Conservation (phyloP, 208 protist genomes). For the Leishmania mexicana region DNA sequence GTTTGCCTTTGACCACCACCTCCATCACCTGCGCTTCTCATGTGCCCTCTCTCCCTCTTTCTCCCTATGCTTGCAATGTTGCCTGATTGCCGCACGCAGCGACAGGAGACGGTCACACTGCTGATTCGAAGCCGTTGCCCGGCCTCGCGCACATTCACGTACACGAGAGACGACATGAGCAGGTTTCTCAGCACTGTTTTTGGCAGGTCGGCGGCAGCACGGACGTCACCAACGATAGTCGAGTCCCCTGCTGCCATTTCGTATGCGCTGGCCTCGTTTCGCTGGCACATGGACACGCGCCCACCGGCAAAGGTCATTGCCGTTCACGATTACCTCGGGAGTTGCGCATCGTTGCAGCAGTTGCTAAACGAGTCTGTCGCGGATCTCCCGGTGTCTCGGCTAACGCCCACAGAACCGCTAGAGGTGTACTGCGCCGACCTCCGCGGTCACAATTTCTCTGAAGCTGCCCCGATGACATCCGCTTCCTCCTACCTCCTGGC, state of each 20-base stretch:
- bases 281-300: slow-evolving; percentile 83
- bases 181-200: slow-evolving; percentile 34
- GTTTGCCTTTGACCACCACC: not conserved
- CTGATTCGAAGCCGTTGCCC: not conserved
- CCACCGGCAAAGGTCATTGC: slow-evolving; percentile 64
- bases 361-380: slow-evolving; percentile 49
- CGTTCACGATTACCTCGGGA: slow-evolving; percentile 79
- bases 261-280: slow-evolving; percentile 69
- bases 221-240: slow-evolving; percentile 13
- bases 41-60: not conserved
- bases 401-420: slow-evolving; percentile 59
- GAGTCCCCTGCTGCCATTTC: slow-evolving; percentile 38
- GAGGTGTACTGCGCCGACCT: slow-evolving; percentile 85
- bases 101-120: not conserved
- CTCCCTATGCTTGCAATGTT: not conserved
- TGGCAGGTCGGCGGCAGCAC: slow-evolving; percentile 10
- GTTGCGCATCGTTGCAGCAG: slow-evolving; percentile 60
- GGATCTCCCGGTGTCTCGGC: slow-evolving; percentile 41
- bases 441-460: slow-evolving; percentile 74
- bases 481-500: slow-evolving; percentile 36
- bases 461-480: slow-evolving; percentile 18
- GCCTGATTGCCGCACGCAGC: not conserved
- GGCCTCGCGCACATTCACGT: not conserved
- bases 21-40: not conserved
- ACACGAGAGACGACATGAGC: slow-evolving; percentile 17